Base-by-base conservation (phyloP, 106 monocot species). In the Platanthera zijinensis region DNA sequence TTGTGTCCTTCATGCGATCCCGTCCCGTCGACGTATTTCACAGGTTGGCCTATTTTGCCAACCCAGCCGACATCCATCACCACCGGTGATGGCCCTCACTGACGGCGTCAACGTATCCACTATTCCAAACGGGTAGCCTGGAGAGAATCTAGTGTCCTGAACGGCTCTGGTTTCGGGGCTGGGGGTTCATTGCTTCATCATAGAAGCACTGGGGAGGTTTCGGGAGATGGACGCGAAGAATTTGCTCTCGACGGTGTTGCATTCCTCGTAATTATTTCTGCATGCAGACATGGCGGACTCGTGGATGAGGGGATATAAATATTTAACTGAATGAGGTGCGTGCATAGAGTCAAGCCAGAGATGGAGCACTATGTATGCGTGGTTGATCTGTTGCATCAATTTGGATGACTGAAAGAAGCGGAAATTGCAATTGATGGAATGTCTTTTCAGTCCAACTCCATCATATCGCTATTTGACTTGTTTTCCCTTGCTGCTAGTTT, bases 111-210 rank as follows among this genome's bases (percentile, higher is more conserved):
- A 39, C 39, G 3, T 3, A 39, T 39, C 39, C 39, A 39, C 39
- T 39, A 39, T 39, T 39, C 39, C 1, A 39, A 39, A 39, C 39
- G 39, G 39, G 3, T 39, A 39, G 92, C 51, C 18, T 12, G 80
- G 80, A 19, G 84, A 78, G 72, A 92, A 88, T 49, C 72, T 95
- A 28, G 76, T 95, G 9, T 92, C 95, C 2, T 95, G 92, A 89
- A 95, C 90, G 47, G 78, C 87, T 53, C 11, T 89, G 72, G 82
- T 95, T 47, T 84, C 92, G 14, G 92, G 83, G 5, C 54, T 95
- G 73, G 92, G 88, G 61, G 75, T 86, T 69, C 90, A 95, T 71
- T 92, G 92, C 22, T 66, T 53, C 45, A 72, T 78, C 12, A 51
- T 48, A 19, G 81, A 88, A 51, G 90, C 92, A n/a, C 49, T 95